Evolutionary conservation across 495 filamentous ascomycete species (phyloP), one percentile per base, ranked within the genome.

Genomic region (Neurospora tetrasperma): DNA sequence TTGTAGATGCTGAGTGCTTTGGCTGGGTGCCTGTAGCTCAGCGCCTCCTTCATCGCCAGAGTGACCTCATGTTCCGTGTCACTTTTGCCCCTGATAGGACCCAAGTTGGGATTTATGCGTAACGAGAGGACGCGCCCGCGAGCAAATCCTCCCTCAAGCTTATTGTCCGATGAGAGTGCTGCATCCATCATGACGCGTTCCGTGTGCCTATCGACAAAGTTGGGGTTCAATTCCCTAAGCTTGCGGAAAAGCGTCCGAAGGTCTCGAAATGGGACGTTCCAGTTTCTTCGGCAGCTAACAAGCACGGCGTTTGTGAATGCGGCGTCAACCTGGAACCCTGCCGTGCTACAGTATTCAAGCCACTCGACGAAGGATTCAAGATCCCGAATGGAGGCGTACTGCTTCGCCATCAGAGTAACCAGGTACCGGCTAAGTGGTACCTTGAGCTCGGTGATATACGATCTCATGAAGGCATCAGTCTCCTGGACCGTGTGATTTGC

Each of bases 321-420:
- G 4, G 80, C 76, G 54, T 84, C 80, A 14, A 84, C 72, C 4
- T 75, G 71, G 71, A 81, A 82, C 12, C 81, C 82, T 7, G 76
- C 71, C 31, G 44, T 35, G 39, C 48, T 70, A 71, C 81, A 85
- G 43, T 80, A 77, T n/a, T 74, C 70, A 35, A 85, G 68, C 84
- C 83, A 86, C 69, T 71, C 73, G 43, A 81, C 69, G 23, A 83
- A 81, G 5, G 74, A 78, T 69, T 71, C 70, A 38, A 82, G 74
- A 72, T 88, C 86, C n/a, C 77, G 79, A 27, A 80, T 73, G 59
- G 78, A 75, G 12, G 73, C 83, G 73, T 85, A 87, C 38, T 78
- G 79, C 35, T 84, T 82, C n/a, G 84, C 80, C 76, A 88, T 79
- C 9, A 85, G n/a, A 27, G 80, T 83, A 42, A 85, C 81, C 23